Conservation (phyloP, 192 early-diverging fungal species). For the Coemansia sp. region DNA sequence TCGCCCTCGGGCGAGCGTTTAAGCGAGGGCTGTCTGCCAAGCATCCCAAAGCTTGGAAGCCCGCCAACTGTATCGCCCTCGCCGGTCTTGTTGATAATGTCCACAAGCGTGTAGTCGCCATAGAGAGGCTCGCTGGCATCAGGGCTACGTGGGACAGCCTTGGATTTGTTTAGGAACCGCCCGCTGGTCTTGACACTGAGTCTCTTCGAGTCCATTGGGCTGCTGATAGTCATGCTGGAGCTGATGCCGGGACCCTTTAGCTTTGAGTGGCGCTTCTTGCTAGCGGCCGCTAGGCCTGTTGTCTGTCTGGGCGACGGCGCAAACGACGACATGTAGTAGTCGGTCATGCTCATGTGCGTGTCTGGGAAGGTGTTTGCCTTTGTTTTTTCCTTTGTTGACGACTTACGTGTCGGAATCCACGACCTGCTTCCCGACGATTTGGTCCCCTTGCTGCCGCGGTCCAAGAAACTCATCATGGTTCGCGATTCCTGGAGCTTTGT, state of each 20-base stretch:
- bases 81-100: background rate
- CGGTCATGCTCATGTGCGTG: slow-evolving; percentile 32
- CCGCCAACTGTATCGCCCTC: background rate
- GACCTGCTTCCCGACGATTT: slow-evolving; percentile 22
- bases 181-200: background rate
- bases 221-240: background rate
- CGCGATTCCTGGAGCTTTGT: background rate
- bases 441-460: slow-evolving; percentile 5
- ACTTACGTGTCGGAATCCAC: slow-evolving; percentile 33
- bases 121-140: background rate
- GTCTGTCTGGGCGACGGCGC: background rate
- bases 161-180: background rate
- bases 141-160: background rate
- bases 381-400: slow-evolving; percentile 7
- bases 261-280: slow-evolving; percentile 6
- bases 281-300: background rate
- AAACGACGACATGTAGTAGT: slow-evolving; percentile 28
- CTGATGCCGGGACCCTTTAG: background rate
- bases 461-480: slow-evolving; percentile 4
- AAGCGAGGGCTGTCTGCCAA: background rate
- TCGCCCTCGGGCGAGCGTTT: background rate
- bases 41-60: background rate
- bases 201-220: slow-evolving; percentile 6
- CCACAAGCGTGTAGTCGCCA: slow-evolving; percentile 1
- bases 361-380: slow-evolving; percentile 1